phyloP scores from a whole-genome alignment of 768 basidiomycete species.

The Lentinus brumalis region DNA sequence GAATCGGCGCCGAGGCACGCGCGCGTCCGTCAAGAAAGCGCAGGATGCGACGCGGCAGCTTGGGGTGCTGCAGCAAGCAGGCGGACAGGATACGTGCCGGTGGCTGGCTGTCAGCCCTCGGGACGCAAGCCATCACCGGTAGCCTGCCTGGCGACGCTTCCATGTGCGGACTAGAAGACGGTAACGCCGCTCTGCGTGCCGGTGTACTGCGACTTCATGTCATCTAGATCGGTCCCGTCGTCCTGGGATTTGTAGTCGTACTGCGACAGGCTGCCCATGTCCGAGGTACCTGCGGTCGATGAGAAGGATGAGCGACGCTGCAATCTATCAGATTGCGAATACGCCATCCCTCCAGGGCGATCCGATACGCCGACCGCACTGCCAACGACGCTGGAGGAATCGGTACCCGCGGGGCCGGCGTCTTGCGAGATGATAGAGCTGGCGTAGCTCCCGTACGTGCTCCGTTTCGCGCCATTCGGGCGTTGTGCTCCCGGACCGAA shows the following conservation, averaged over 20 bases:
- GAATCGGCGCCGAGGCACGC: constrained; percentile 13
- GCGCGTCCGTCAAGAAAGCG: constrained; percentile 12
- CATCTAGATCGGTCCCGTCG: constrained; percentile 75
- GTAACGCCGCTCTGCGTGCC: constrained; percentile 86
- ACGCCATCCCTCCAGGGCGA: constrained; percentile 61
- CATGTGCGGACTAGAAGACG: constrained; percentile 58
- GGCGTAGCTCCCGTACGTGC: constrained; percentile 78
- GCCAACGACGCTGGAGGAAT: constrained; percentile 64
- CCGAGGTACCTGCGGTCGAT: constrained; percentile 72
- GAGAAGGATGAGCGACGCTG: constrained; percentile 77
- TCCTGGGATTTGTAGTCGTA: constrained; percentile 91
- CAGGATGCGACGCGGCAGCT: constrained; percentile 16
- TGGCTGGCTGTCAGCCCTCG: constrained; percentile 10
- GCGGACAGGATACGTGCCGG: neutral
- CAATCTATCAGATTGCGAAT: constrained; percentile 89
- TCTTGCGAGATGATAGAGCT: constrained; percentile 95
- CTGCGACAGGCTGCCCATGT: constrained; percentile 76
- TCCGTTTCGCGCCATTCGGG: constrained; percentile 68
- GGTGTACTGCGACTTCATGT: constrained; percentile 87
- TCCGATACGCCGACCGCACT: constrained; percentile 49
- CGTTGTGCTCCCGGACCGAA: constrained; percentile 71
- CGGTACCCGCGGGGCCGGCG: constrained; percentile 62
- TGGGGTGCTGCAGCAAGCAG: constrained; percentile 2
- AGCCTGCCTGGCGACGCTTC: constrained; percentile 18
- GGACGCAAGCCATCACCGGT: constrained; percentile 15